Evolutionary conservation across 1,139 yeast species (phyloP), one percentile per base, ranked within the genome.

Genomic region (Zygosaccharomyces sapae): DNA sequence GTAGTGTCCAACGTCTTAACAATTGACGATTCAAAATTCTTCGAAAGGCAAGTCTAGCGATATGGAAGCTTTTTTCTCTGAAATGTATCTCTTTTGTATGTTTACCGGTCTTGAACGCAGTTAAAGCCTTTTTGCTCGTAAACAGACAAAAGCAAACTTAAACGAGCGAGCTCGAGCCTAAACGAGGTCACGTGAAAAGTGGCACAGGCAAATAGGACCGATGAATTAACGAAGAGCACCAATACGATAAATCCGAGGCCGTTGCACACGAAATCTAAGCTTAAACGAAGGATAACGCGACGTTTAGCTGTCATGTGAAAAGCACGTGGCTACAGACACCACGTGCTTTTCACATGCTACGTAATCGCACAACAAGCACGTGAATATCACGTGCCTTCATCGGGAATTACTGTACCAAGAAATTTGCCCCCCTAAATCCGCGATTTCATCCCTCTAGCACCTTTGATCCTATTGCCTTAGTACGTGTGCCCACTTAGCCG

Each of bases 61-160:
- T 25, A 22, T 34, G 16, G 16, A 16, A 16, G 16, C 16, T 16
- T 16, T 16, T 16, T 16, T 16, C 16, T 16, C 16, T 16, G 16
- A 16, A 16, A 16, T 16, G 16, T 16, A 25, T 25, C 20, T 25
- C 20, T 12, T 34, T 34, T 34, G 37, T 34, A 34, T 34, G 37
- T 34, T 19, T n/a, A 8, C 18, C n/a, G 6, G 8, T 34, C 20
- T 12, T 34, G 16, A 18, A 8, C 22, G 20, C 37, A 16, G 16
- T 16, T 16, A 16, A 16, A 16, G 37, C 37, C 8, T 34, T 13
- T 34, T 33, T 34, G 37, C 37, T 34, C 37, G 37, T 34, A 34
- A 34, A 34, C 25, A 18, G 37, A 12, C 9, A 34, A 18, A 18
- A 34, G 20, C 9, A 33, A 29, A n/a, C 5, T 25, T 34, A 34